Evolutionary conservation across 768 basidiomycete species (phyloP), one percentile per base, ranked within the genome.

Genomic region (Calocera cornea): DNA sequence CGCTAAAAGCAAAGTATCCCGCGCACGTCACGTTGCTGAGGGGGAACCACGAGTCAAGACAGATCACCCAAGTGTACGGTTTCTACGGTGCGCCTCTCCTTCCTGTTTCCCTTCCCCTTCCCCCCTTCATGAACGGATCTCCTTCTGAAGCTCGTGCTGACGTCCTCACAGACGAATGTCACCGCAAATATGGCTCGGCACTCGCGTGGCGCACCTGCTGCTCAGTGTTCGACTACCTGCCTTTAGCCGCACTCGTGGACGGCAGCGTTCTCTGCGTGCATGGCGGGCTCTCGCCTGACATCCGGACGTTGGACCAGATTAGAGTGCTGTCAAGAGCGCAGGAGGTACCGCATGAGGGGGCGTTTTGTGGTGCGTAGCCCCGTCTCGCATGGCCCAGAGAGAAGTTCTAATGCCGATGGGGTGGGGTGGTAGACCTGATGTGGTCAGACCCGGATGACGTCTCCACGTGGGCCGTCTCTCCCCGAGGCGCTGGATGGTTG

Each of bases 41-140:
- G 34, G 95, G 95, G 41, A 98, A 98, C 77, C 95, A 98, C 75
- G 95, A 97, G 76, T 94, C 91, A 72, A 80, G 95, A 70, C 95
- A 98, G 76, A 98, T 98, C 72, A 98, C 95, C 2, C 95, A 98
- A 73, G 95, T 94, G 1, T 97, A 97, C 68, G 95, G 95, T n/a
- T 97, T 97, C 76, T 97, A 97, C 74, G 94, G 94, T 94, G 67
- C 69, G 86, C 10, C 36, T 36, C 12, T 12, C 54, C 5, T 65
- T n/a, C 41, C n/a, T n/a, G n/a, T n/a, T n/a, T 27, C 65, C 31
- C 41, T 34, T 34, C 14, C 34, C 29, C 19, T 17, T 14, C 22
- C 24, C n/a, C 14, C 7, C 36, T 40, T 41, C 47, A 1, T n/a
- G n/a, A n/a, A n/a, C n/a, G n/a, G n/a, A n/a, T n/a, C n/a, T n/a